These are phyloP conservation scores for Saccharum spontaneum DNA, from an alignment of 176 grass and related monocot genomes.

Conservation along the genomic window DNA sequence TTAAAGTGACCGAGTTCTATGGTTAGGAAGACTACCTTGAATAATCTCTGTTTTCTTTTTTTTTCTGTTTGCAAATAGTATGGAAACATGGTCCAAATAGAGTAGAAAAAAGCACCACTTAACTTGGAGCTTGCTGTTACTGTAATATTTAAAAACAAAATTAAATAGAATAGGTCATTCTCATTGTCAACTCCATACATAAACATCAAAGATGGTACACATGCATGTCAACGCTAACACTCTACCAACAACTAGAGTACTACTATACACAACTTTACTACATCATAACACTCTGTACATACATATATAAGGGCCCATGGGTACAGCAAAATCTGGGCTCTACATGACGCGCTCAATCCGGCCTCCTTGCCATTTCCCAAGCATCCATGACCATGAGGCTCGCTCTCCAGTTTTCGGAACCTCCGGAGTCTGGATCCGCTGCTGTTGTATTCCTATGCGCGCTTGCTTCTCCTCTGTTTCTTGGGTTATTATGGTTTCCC, in stretches of 20 bases:
- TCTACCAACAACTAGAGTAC: constrained; percentile 33
- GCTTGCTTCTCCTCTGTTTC: constrained; percentile 3
- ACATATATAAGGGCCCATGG: constrained; percentile 38
- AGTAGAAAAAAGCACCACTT: background rate
- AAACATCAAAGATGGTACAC: constrained; percentile 22
- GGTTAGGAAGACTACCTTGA: background rate
- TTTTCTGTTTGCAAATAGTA: background rate
- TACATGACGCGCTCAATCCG: constrained; percentile 16
- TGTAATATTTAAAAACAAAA: background rate
- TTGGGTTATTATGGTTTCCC: background rate
- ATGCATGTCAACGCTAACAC: constrained; percentile 43
- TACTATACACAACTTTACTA: constrained; percentile 42
- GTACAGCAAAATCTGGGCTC: constrained; percentile 50
- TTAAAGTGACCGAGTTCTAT: background rate
- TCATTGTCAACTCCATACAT: constrained; percentile 21
- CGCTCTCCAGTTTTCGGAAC: background rate
- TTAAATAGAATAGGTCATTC: constrained; percentile 30
- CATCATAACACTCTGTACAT: background rate
- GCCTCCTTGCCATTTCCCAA: background rate
- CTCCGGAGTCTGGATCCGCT: background rate
- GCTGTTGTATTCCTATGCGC: background rate
- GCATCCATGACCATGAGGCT: background rate
- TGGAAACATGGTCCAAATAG: constrained; percentile 1
- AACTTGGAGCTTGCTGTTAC: background rate
- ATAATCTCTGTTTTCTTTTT: background rate